Base-by-base conservation (phyloP, 805 yeast genomes). In the Blastobotrys robertii region DNA sequence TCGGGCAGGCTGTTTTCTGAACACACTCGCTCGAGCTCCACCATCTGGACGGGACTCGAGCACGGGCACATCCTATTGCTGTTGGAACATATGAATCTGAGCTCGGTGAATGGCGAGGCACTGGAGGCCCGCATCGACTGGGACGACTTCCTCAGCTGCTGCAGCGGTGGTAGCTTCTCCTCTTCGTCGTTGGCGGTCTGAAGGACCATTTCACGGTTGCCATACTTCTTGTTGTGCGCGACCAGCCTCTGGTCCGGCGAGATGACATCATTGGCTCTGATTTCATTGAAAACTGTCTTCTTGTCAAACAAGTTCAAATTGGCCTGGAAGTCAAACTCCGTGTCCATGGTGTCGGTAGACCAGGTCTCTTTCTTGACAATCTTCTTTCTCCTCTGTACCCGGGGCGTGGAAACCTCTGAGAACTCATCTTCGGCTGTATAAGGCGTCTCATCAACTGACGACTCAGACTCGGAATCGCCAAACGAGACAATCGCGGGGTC, bases 251-350 rank as follows among this genome's bases (percentile, higher is more conserved):
- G 69, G 10, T 70, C 66, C 1, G 81, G 79, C 33, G 71, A 75
- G 12, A 76, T 68, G 13, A 67, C 70, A 56, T 87, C 96, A 42
- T 68, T 64, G 48, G 70, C 70, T 40, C 76, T 77, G 54, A 88
- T 72, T 56, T 85, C 86, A 39, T 81, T 83, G 60, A 88, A 82
- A 3, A 87, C 90, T 4, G 79, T 69, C 45, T 70, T 67, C 60
- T 88, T 88, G 60, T 88, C 92, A 55, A 88, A 88, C 68, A 79
- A 77, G 16, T 80, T 80, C 49, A 88, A 69, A 56, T 83, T 84
- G 10, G 84, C 79, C 43, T 77, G 84, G 61, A 88, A 88, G 59
- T 88, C 96, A 62, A 88, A 88, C 49, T 86, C 96, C 69, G 58
- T 75, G 70, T 46, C 67, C 63, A 44, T 63, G 50, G 29, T 76